phyloP scores from a whole-genome alignment of 2,329 filamentous ascomycete species.

The Xylaria sp. region DNA sequence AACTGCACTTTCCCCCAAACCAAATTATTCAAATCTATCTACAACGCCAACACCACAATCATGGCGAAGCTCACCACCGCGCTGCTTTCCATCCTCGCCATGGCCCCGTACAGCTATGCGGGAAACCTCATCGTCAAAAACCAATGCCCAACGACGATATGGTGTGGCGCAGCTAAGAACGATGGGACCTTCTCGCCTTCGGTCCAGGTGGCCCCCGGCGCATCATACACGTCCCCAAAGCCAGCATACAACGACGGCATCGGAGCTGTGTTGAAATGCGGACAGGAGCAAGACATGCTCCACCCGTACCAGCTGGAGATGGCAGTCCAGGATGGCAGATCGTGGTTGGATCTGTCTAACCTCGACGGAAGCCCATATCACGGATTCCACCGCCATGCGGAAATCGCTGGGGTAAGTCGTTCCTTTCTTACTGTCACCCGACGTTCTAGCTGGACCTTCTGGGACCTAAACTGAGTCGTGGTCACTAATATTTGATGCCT shows the following conservation, averaged over 20 bases:
- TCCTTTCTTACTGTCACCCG: not conserved
- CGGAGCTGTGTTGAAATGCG: slow-evolving; percentile 34
- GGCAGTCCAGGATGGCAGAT: slow-evolving; percentile 22
- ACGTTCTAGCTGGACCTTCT: not conserved
- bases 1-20: too few relatives aligned
- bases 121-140: slow-evolving; percentile 26
- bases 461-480: not conserved
- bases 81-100: slow-evolving; percentile 2
- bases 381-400: slow-evolving; percentile 26
- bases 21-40: too few relatives aligned
- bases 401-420: slow-evolving; percentile 25
- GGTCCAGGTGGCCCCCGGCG: not conserved
- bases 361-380: slow-evolving; percentile 33
- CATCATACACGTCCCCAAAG: slow-evolving; percentile 22
- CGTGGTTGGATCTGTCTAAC: slow-evolving; percentile 33
- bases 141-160: slow-evolving; percentile 28
- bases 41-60: not conserved
- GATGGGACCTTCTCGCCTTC: slow-evolving; percentile 17
- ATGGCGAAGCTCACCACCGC: not conserved
- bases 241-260: slow-evolving; percentile 29
- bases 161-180: slow-evolving; percentile 30
- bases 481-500: not conserved
- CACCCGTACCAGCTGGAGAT: slow-evolving; percentile 35
- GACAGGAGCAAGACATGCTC: not conserved
- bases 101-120: slow-evolving; percentile 15